Conservation (phyloP, 1,284 basidiomycete genomes). For the Amylostereum areolatum region DNA sequence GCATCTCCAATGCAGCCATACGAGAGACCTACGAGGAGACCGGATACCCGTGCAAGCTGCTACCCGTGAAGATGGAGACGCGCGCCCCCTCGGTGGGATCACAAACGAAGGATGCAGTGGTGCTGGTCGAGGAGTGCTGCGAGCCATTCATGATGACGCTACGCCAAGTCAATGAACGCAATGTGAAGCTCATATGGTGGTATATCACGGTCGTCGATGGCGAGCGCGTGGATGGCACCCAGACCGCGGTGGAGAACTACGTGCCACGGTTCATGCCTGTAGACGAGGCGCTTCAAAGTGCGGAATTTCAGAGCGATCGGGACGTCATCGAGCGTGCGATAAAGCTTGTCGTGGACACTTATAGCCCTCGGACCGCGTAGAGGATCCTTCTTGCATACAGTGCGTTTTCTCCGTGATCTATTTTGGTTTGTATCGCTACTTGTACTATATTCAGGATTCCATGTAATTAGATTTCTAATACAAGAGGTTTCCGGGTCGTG, state of each 20-base stretch:
- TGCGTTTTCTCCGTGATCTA: too few species aligned
- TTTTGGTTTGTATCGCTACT: too few species aligned
- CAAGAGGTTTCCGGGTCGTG: too few species aligned
- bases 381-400: too few species aligned
- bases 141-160: constrained; percentile 33
- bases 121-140: constrained; percentile 17
- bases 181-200: constrained; percentile 42
- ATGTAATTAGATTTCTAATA: too few species aligned
- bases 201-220: constrained; percentile 30
- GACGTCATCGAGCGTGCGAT: constrained; percentile 18
- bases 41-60: constrained; percentile 40
- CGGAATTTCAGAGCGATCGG: constrained; percentile 31
- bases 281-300: constrained; percentile 26
- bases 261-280: constrained; percentile 31
- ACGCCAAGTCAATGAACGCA: constrained; percentile 23
- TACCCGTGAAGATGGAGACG: constrained; percentile 23
- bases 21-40: constrained; percentile 60
- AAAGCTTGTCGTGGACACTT: constrained; percentile 10
- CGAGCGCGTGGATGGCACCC: constrained; percentile 29
- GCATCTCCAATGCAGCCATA: constrained; percentile 38
- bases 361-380: background rate
- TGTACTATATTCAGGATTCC: too few species aligned
- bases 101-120: constrained; percentile 22
- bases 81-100: constrained; percentile 34
- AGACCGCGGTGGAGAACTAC: constrained; percentile 36